Conservation (phyloP, 352 stramenopile genomes). For the Phytophthora sojae region DNA sequence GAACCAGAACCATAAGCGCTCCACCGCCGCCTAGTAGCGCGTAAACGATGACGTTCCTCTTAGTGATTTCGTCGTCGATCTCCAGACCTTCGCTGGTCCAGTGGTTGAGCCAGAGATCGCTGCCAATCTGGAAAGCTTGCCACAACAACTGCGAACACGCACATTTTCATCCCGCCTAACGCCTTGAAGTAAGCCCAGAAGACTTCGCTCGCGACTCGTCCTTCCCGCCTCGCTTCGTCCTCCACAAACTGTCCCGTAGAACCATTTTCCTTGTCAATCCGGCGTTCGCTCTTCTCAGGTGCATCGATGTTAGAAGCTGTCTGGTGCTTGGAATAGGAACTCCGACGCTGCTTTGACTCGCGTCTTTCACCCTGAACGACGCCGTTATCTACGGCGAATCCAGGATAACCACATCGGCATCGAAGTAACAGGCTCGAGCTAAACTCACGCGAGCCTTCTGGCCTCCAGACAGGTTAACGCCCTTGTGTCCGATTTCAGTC, state of each 20-base stretch:
- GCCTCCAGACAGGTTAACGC: conserved; percentile 92
- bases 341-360: neutral
- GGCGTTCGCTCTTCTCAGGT: neutral
- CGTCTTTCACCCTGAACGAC: neutral
- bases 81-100: too few relatives aligned
- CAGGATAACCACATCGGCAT: conserved; percentile 78
- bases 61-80: too few relatives aligned
- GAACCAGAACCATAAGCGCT: too few relatives aligned
- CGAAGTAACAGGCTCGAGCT: conserved; percentile 64
- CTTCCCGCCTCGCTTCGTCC: conserved; percentile 39
- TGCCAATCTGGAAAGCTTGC: too few relatives aligned
- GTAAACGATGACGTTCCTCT: too few relatives aligned
- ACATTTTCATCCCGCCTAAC: conserved; percentile 38
- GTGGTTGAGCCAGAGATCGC: too few relatives aligned
- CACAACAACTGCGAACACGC: too few relatives aligned
- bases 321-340: conserved; percentile 1
- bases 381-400: conserved; percentile 72
- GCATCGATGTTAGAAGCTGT: neutral
- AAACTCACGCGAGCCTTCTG: conserved; percentile 87
- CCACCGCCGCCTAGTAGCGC: too few relatives aligned
- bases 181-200: conserved; percentile 39
- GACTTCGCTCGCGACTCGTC: conserved; percentile 33
- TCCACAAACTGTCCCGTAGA: conserved; percentile 19
- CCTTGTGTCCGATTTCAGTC: conserved; percentile 96
- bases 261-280: neutral